phyloP scores from a whole-genome alignment of 371 early-diverging fungal species.

The Dichotomocladium elegans region DNA sequence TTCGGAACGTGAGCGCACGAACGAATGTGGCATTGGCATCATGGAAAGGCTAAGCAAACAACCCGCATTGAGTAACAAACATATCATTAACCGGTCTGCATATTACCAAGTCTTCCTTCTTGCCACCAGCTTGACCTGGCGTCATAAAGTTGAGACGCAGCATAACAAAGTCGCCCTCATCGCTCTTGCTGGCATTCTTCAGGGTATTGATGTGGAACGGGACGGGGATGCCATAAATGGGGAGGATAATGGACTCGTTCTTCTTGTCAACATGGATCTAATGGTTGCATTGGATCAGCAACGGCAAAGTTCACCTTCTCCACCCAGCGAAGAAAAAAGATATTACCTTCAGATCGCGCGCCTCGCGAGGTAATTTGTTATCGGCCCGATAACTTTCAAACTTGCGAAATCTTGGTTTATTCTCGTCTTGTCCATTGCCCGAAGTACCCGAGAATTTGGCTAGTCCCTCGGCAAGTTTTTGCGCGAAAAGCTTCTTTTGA shows the following conservation, averaged over 20 bases:
- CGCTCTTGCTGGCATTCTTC: slow-evolving; percentile 94
- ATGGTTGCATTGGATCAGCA: slow-evolving; percentile 13
- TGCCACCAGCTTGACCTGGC: slow-evolving; percentile 89
- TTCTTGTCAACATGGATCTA: slow-evolving; percentile 91
- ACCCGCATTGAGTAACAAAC: too few relatives aligned
- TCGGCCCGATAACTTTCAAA: slow-evolving; percentile 96
- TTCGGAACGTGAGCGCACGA: slow-evolving; percentile 87
- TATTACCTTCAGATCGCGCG: slow-evolving; percentile 54
- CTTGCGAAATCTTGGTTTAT: slow-evolving; percentile 71
- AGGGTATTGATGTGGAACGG: slow-evolving; percentile 99
- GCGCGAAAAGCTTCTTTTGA: slow-evolving; percentile 80
- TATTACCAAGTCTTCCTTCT: slow-evolving; percentile 77
- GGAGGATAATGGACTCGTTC: slow-evolving; percentile 88
- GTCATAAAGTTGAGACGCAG: slow-evolving; percentile 97
- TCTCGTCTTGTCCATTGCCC: slow-evolving; percentile 59
- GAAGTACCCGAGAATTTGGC: slow-evolving; percentile 68
- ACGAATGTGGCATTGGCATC: slow-evolving; percentile 89
- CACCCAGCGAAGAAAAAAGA: background rate
- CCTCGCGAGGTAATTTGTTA: slow-evolving; percentile 75
- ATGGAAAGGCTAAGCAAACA: slow-evolving; percentile 67
- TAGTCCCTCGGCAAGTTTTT: slow-evolving; percentile 76
- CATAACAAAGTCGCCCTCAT: slow-evolving; percentile 93
- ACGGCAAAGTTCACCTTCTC: background rate
- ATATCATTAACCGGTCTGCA: background rate
- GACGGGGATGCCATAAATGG: slow-evolving; percentile 96